These are phyloP conservation scores for Ilex asprella DNA, from an alignment of 257 asterid genomes.

Conservation along the genomic window DNA sequence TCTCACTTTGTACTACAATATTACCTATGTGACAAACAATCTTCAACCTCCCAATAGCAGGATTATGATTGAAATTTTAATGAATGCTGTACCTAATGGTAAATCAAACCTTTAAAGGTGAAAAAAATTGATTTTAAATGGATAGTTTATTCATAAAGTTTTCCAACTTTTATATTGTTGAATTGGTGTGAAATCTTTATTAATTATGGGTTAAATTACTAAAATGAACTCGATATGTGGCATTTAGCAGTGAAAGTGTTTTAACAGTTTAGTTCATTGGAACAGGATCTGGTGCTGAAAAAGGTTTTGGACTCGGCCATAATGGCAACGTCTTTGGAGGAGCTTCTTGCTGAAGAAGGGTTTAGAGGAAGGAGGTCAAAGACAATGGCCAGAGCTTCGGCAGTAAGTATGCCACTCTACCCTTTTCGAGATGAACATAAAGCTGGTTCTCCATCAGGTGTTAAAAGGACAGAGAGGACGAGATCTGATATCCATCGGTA, in stretches of 20 bases:
- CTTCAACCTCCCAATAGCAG: too few species aligned
- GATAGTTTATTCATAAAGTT: too few species aligned
- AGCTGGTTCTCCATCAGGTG: conserved; percentile 26
- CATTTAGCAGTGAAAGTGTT: not conserved
- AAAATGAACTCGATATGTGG: not conserved
- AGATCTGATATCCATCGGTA: conserved; percentile 50
- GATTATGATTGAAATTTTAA: too few species aligned
- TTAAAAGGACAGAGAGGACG: conserved; percentile 36
- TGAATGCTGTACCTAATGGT: too few species aligned
- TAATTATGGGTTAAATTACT: not conserved
- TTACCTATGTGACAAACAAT: too few species aligned
- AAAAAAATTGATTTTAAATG: too few species aligned
- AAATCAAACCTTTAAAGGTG: too few species aligned
- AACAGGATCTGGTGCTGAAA: conserved; percentile 5
- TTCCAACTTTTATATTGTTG: too few species aligned
- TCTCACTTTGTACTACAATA: too few species aligned
- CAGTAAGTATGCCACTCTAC: conserved; percentile 23
- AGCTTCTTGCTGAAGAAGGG: conserved; percentile 66
- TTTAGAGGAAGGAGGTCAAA: conserved; percentile 46
- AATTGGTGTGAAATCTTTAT: not conserved
- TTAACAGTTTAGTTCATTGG: not conserved
- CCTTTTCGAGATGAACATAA: conserved; percentile 14
- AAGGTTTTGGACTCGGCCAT: conserved; percentile 1
- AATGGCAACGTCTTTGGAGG: conserved; percentile 75
- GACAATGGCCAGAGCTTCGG: conserved; percentile 35